These are phyloP conservation scores for Cordyceps sp. DNA, from an alignment of 2,329 filamentous ascomycete species.

Conservation along the genomic window DNA sequence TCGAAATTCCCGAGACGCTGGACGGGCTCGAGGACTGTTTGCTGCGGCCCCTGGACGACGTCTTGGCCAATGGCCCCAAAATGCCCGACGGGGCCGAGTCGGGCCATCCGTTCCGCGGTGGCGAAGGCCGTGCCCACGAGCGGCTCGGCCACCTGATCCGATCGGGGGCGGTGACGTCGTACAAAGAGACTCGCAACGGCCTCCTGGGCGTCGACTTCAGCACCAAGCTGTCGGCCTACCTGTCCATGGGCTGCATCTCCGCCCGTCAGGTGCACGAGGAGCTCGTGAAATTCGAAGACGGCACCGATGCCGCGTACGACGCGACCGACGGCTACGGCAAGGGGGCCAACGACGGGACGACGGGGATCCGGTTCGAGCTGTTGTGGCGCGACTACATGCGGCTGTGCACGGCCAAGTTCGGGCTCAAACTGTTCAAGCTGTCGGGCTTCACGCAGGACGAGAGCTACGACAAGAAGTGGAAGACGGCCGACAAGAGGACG, in stretches of 20 bases:
- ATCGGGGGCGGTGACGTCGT: conserved; percentile 42
- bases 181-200: conserved; percentile 57
- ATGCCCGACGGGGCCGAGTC: conserved; percentile 36
- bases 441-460: conserved; percentile 41
- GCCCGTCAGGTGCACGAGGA: conserved; percentile 55
- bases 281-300: conserved; percentile 55
- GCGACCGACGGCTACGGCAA: conserved; percentile 40
- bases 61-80: conserved; percentile 31
- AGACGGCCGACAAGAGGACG: conserved; percentile 18
- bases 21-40: conserved; percentile 37
- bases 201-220: conserved; percentile 55
- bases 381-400: conserved; percentile 73
- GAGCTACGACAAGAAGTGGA: conserved; percentile 29
- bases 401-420: conserved; percentile 56
- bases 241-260: conserved; percentile 56
- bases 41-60: conserved; percentile 35
- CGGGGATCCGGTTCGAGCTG: conserved; percentile 53
- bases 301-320: conserved; percentile 22
- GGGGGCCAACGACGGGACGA: conserved; percentile 58
- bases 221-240: conserved; percentile 59
- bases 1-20: conserved; percentile 40
- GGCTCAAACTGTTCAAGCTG: conserved; percentile 43
- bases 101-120: conserved; percentile 52
- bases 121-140: conserved; percentile 41
- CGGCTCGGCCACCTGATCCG: conserved; percentile 44